These are phyloP conservation scores for Prunus yedoensis DNA, from an alignment of 331 rosid genomes.

Conservation along the genomic window DNA sequence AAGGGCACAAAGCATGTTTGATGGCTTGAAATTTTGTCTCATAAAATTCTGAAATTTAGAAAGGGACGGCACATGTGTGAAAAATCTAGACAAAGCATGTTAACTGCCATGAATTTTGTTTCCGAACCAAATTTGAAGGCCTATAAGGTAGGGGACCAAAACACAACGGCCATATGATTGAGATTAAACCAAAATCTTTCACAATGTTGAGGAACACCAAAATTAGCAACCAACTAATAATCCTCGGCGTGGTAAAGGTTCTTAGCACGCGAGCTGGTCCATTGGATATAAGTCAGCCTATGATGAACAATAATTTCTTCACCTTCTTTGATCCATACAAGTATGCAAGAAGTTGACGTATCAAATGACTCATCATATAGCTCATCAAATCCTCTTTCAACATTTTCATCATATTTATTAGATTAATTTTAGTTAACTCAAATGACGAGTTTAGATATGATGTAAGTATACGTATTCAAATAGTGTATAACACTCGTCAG, in stretches of 20 bases:
- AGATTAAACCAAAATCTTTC: conserved; percentile 21
- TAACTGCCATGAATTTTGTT: conserved; percentile 27
- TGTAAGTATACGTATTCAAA: no score
- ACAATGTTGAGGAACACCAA: conserved; percentile 28
- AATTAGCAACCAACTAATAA: conserved; percentile 21
- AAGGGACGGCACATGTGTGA: conserved; percentile 5
- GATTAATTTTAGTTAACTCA: no score
- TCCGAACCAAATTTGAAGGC: conserved; percentile 19
- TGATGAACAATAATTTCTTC: conserved; percentile 41
- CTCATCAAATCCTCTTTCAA: conserved; percentile 31
- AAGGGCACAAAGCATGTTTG: conserved; percentile 6
- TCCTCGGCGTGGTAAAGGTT: conserved; percentile 33
- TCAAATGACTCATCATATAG: conserved; percentile 37
- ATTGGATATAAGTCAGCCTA: conserved; percentile 32
- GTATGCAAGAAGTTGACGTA: not conserved
- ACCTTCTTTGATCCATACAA: not conserved
- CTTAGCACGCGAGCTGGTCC: conserved; percentile 37
- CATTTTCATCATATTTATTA: no score
- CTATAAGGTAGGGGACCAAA: conserved; percentile 48
- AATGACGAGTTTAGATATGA: no score
- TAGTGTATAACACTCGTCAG: no score
- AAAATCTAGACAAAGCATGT: conserved; percentile 41
- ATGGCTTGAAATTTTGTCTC: conserved; percentile 14
- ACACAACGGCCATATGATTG: conserved; percentile 33
- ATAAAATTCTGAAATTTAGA: not conserved